Conservation (phyloP, 208 protist genomes). For the Trichomonas tenax region DNA sequence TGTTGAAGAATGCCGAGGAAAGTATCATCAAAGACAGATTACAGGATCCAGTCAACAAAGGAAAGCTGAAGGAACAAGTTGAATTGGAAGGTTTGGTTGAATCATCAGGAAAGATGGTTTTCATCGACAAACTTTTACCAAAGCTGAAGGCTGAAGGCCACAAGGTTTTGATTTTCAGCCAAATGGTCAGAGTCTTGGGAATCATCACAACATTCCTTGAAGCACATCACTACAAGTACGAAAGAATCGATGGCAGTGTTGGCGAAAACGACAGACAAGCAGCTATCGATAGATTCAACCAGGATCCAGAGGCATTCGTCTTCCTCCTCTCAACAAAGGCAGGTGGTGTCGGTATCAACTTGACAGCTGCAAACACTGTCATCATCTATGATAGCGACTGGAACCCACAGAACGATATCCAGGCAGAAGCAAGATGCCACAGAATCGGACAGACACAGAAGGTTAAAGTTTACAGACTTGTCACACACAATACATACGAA, state of each 20-base stretch:
- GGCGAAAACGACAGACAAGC: conserved; percentile 25
- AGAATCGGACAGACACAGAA: conserved; percentile 74
- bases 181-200: conserved; percentile 55
- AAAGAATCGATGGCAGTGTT: conserved; percentile 43
- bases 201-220: conserved; percentile 57
- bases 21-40: conserved; percentile 46
- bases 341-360: conserved; percentile 59
- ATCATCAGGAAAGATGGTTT: conserved; percentile 50
- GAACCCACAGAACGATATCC: conserved; percentile 92
- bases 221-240: conserved; percentile 51
- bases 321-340: conserved; percentile 57
- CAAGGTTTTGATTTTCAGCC: conserved; percentile 78
- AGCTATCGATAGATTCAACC: conserved; percentile 45
- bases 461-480: conserved; percentile 79
- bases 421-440: conserved; percentile 76
- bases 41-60: conserved; percentile 63
- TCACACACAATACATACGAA: conserved; percentile 72
- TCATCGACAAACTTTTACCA: conserved; percentile 54
- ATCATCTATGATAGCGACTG: conserved; percentile 71
- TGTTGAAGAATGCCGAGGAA: conserved; percentile 73
- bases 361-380: conserved; percentile 56
- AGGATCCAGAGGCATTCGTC: conserved; percentile 35
- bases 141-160: conserved; percentile 59
- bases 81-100: conserved; percentile 35
- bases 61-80: neutral